Conservation (phyloP, 768 basidiomycete genomes). For the Phanerochaete carnosa region DNA sequence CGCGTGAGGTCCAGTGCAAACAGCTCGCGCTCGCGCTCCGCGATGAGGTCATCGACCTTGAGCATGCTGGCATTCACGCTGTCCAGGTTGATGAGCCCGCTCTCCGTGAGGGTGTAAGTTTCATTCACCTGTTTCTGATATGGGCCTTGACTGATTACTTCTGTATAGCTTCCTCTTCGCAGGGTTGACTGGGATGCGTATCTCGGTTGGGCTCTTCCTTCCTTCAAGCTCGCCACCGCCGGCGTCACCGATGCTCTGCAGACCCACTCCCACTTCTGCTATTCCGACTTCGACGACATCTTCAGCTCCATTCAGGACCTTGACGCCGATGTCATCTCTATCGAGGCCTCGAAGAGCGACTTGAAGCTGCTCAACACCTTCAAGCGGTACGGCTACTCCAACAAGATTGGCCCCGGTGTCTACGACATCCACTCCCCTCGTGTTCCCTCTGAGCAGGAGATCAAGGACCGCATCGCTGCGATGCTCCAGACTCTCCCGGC, state of each 20-base stretch:
- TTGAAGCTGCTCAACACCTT: slow-evolving; percentile 96
- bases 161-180: slow-evolving; percentile 82
- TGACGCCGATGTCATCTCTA: slow-evolving; percentile 98
- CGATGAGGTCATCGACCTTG: slow-evolving; percentile 96
- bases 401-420: slow-evolving; percentile 97
- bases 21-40: slow-evolving; percentile 97
- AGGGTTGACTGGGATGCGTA: slow-evolving; percentile 95
- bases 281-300: slow-evolving; percentile 98
- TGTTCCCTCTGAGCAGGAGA: slow-evolving; percentile 91
- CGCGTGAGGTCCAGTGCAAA: slow-evolving; percentile 95
- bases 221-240: slow-evolving; percentile 96
- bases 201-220: slow-evolving; percentile 97
- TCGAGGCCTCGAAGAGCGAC: slow-evolving; percentile 98
- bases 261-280: slow-evolving; percentile 99
- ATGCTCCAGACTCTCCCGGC: slow-evolving; percentile 82
- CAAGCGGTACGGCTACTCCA: slow-evolving; percentile 92
- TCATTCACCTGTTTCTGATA: neutral
- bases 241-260: slow-evolving; percentile 93
- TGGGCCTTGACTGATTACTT: neutral
- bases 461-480: slow-evolving; percentile 84
- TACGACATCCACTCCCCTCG: slow-evolving; percentile 99
- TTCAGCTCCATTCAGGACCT: slow-evolving; percentile 96
- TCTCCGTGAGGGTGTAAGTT: slow-evolving; percentile 92
- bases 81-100: slow-evolving; percentile 99
- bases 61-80: slow-evolving; percentile 93